phyloP scores from a whole-genome alignment of 2,329 filamentous ascomycete species.

The Hypoxylon sp. region DNA sequence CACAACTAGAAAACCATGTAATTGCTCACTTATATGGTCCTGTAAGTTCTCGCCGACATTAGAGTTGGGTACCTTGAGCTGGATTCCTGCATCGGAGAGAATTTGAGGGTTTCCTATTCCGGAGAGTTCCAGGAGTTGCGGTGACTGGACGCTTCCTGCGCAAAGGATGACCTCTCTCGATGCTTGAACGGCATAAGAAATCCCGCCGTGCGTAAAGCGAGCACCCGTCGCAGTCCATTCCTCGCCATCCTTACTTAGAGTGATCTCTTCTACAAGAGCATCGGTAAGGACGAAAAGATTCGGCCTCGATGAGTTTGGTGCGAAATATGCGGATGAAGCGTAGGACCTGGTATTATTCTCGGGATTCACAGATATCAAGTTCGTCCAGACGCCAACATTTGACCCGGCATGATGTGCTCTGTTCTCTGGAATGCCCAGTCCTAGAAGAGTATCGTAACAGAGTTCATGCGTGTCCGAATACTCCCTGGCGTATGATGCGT shows the following conservation, averaged over 20 bases:
- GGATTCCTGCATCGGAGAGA: conserved; percentile 58
- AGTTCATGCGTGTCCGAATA: conserved; percentile 58
- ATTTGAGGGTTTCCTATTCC: conserved; percentile 66
- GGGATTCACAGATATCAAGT: conserved; percentile 54
- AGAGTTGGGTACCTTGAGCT: conserved; percentile 26
- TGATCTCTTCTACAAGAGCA: conserved; percentile 60
- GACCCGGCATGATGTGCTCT: conserved; percentile 55
- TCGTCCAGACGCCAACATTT: conserved; percentile 58
- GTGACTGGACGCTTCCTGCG: conserved; percentile 69
- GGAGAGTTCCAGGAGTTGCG: conserved; percentile 71
- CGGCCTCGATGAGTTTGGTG: conserved; percentile 53
- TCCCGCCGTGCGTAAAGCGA: not conserved
- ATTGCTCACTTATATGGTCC: conserved; percentile 3
- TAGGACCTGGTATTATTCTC: conserved; percentile 55
- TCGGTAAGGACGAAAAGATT: conserved; percentile 64
- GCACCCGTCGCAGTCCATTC: conserved; percentile 54
- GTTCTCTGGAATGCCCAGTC: conserved; percentile 55
- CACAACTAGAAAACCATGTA: too few relatives aligned
- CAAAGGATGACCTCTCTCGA: conserved; percentile 68
- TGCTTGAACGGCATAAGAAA: conserved; percentile 48
- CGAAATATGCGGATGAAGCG: conserved; percentile 58
- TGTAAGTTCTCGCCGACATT: conserved; percentile 14
- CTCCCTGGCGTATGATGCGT: conserved; percentile 60
- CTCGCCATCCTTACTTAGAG: conserved; percentile 54
- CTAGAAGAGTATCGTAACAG: conserved; percentile 60